Evolutionary conservation across 1,284 basidiomycete species (phyloP), one percentile per base, ranked within the genome.

Genomic region (Sphaerobolus stellatus): DNA sequence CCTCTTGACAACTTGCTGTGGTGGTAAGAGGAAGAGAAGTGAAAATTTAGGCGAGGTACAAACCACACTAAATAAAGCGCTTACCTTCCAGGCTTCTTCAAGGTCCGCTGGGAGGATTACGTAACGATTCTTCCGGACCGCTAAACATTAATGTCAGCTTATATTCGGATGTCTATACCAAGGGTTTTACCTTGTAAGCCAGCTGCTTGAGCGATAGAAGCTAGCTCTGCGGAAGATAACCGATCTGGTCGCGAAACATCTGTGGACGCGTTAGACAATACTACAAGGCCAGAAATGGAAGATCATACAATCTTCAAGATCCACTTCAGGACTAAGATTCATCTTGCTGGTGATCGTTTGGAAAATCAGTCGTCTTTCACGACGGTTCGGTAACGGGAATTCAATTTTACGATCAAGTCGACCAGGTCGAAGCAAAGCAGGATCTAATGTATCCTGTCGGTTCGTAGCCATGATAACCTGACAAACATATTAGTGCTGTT

Each of bases 401-500:
- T 99, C 97, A 62, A 99, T 99, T 79, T 99, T 99, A 66, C 97
- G 80, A 75, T 99, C 97, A 14, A 99, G 79, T 68, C 97, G 93
- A 69, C 97, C 97, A 43, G 97, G 97, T 68, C 97, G 94, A 27
- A 99, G 85, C 51, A 99, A 76, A 16, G 97, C 97, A 54, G 97
- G 97, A 73, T 99, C 94, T 33, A 98, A 80, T 2, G 94, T 98
- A 71, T 98, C 94, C 52, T 92, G 92, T 66, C 94, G 88, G 74
- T 98, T 98, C 41, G 94, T 98, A 29, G 94, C 95, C 95, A 98
- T 98, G 68, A 98, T 98, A 40, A 98, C 95, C 94, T 95, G 58
- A 3, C 29, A n/a, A 40, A 45, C 4, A 3, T 5, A 46, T 29
- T 18, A 8, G 24, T 11, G 41, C 38, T 28, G 14, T 43, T n/a